These are phyloP conservation scores for Haplosporangium gracile DNA, from an alignment of 192 early-diverging fungal genomes.

Conservation along the genomic window DNA sequence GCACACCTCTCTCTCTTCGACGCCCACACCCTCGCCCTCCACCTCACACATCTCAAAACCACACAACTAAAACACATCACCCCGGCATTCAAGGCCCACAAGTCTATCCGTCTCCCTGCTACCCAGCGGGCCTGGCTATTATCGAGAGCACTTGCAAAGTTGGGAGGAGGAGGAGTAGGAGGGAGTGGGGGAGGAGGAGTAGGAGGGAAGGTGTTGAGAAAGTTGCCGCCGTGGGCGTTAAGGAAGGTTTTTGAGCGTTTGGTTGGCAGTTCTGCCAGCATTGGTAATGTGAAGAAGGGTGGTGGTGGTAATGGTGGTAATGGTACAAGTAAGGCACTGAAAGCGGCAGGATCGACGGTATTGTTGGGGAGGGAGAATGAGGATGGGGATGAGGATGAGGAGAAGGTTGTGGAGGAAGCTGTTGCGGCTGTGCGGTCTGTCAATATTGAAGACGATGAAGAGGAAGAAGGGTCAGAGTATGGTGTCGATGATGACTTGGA, in stretches of 20 bases:
- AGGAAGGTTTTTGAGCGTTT: not conserved
- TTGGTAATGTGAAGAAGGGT: no score
- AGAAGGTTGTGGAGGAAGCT: not conserved
- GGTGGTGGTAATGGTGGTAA: no score
- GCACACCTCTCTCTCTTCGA: not conserved
- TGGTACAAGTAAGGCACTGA: no score
- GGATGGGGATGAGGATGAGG: not conserved
- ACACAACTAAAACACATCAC: not conserved
- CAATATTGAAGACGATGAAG: not conserved
- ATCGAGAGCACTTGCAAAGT: not conserved
- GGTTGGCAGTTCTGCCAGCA: not conserved
- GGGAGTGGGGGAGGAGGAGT: not conserved
- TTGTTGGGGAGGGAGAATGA: not conserved
- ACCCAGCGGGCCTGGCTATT: not conserved
- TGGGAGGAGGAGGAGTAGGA: not conserved
- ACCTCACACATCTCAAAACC: not conserved
- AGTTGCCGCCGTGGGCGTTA: not conserved
- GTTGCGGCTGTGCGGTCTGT: not conserved
- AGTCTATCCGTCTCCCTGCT: not conserved
- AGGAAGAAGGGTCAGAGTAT: no score
- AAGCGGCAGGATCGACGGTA: no score
- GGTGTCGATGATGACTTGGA: no score
- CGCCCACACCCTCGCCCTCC: not conserved
- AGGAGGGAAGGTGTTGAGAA: not conserved
- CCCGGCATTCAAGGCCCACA: not conserved